A percentile compares a stretch with the other conserved stretches of the same genome.
Evolutionary conservation across 306 rosid genomes (phyloP).

Genomic region (Malus fusca): DNA sequence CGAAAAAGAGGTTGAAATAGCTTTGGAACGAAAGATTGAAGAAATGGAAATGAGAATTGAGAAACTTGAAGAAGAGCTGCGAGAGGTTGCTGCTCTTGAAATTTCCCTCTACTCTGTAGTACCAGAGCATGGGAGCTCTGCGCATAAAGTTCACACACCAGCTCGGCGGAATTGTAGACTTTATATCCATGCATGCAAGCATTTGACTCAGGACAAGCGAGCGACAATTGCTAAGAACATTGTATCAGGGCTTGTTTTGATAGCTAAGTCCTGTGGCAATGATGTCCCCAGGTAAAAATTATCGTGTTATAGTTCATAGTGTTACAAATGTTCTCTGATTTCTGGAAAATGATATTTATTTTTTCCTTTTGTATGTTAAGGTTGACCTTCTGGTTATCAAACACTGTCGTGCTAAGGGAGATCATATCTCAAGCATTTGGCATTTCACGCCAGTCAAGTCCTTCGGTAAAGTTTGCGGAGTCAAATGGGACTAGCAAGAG

Average conservation of each 20-base stretch:
- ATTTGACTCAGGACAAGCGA: slow-evolving; percentile 59
- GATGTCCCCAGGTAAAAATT: slow-evolving; percentile 80
- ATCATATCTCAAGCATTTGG: slow-evolving; percentile 69
- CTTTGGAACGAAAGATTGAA: slow-evolving; percentile 39
- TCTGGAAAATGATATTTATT: slow-evolving; percentile 13
- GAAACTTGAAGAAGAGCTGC: slow-evolving; percentile 87
- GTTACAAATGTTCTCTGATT: not conserved
- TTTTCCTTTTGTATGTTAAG: slow-evolving; percentile 30
- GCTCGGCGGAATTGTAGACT: slow-evolving; percentile 93
- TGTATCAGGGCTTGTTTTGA: slow-evolving; percentile 80
- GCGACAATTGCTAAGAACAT: slow-evolving; percentile 70
- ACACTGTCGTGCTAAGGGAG: slow-evolving; percentile 74
- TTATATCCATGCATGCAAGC: slow-evolving; percentile 78
- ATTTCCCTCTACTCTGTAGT: slow-evolving; percentile 80
- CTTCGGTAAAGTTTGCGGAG: slow-evolving; percentile 32
- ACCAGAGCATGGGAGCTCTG: slow-evolving; percentile 97
- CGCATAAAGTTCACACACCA: slow-evolving; percentile 95
- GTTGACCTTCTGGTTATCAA: slow-evolving; percentile 93
- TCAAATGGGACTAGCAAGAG: slow-evolving; percentile 38
- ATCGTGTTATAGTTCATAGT: not conserved
- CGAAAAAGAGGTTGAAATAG: slow-evolving; percentile 34
- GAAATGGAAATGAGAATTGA: slow-evolving; percentile 76
- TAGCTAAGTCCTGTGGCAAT: slow-evolving; percentile 89
- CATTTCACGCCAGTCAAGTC: slow-evolving; percentile 46
- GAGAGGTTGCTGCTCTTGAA: slow-evolving; percentile 99